Percentiles rank a stretch among this genome's conserved stretches.
Evolutionary conservation across 179 eudicot species (phyloP).

Genomic region (Carnegiea gigantea): DNA sequence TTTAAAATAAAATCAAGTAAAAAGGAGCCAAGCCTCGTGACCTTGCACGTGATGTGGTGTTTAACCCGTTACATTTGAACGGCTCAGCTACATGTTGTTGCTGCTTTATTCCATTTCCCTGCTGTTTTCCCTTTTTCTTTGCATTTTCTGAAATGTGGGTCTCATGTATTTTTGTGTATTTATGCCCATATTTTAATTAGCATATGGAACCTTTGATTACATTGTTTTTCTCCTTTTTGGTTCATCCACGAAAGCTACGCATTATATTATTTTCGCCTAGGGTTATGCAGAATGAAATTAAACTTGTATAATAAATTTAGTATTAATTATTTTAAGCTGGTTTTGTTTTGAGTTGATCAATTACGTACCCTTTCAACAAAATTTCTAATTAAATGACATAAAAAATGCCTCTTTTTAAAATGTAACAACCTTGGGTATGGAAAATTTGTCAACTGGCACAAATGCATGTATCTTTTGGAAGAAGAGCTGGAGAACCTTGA

Average conservation of each 20-base stretch:
- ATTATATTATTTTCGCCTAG: background rate
- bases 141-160: background rate
- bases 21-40: background rate
- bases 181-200: background rate
- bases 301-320: no score
- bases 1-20: background rate
- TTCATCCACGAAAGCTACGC: background rate
- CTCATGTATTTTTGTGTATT: background rate
- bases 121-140: background rate
- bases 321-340: no score
- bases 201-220: background rate
- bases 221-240: background rate
- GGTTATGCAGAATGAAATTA: no score
- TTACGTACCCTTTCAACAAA: no score
- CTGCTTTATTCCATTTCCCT: background rate
- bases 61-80: conserved; percentile 10
- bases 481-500: no score
- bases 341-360: no score
- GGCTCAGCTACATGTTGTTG: background rate
- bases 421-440: background rate
- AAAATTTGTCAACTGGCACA: background rate
- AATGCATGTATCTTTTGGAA: background rate
- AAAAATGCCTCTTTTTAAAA: no score
- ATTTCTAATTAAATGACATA: no score
- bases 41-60: conserved; percentile 4